Evolutionary conservation across 73 alveolate species (phyloP).

Genomic region (Paraurostyla sp.): DNA sequence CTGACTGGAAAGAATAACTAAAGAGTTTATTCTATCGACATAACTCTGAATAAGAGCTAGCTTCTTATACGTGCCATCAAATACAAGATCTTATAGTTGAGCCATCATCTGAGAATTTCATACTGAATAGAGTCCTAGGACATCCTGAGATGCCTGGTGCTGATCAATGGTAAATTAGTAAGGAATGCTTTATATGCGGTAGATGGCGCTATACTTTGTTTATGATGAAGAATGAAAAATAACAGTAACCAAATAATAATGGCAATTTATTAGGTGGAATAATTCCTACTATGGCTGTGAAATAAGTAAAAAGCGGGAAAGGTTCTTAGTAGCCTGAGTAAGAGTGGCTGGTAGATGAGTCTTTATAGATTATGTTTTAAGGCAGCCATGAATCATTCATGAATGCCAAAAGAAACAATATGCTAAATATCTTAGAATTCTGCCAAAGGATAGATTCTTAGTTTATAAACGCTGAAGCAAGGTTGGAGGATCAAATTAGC

Average conservation of each 20-base stretch:
- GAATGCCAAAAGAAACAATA: too few relatives aligned
- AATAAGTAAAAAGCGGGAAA: too few relatives aligned
- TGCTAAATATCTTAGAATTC: too few relatives aligned
- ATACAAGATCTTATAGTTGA: neutral
- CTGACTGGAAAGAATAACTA: slow-evolving; percentile 31
- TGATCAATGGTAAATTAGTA: neutral
- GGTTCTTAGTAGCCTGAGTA: too few relatives aligned
- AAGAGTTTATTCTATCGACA: neutral
- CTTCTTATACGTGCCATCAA: slow-evolving; percentile 10
- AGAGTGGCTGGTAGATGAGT: too few relatives aligned
- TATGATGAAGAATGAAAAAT: slow-evolving; percentile 3
- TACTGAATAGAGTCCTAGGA: neutral
- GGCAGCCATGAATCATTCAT: too few relatives aligned
- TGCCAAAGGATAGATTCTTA: too few relatives aligned
- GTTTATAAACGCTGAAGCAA: too few relatives aligned
- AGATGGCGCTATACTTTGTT: slow-evolving; percentile 51
- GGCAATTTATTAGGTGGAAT: neutral
- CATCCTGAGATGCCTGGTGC: slow-evolving; percentile 24
- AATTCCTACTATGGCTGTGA: neutral
- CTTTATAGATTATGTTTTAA: too few relatives aligned
- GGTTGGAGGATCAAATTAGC: neutral
- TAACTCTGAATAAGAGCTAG: neutral
- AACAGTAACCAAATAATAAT: neutral
- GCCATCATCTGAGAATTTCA: neutral
- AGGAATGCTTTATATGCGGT: slow-evolving; percentile 29